Evolutionary conservation across 371 early-diverging fungal species (phyloP).

Genomic region (Mortierella sp.): DNA sequence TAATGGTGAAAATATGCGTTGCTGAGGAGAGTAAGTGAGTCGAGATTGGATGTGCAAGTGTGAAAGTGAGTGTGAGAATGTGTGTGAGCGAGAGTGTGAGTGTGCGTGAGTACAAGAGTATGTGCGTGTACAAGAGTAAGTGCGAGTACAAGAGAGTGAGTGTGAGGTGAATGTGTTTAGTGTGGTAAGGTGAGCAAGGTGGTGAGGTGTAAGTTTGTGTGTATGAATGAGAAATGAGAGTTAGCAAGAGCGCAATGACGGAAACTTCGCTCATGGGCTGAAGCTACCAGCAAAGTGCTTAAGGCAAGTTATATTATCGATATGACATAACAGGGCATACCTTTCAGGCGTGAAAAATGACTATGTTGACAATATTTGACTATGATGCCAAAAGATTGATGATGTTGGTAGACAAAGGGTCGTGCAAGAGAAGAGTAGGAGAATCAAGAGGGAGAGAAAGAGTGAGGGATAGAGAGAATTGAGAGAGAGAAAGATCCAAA

Average conservation of each 20-base stretch:
- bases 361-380: not conserved
- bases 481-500: slow-evolving; percentile 1
- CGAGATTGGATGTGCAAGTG: not conserved
- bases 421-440: not conserved
- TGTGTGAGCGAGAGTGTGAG: not conserved
- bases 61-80: not conserved
- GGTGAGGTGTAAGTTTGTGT: not conserved
- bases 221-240: not conserved
- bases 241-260: not conserved
- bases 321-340: slow-evolving; percentile 6
- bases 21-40: not conserved
- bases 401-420: not conserved
- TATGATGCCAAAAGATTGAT: not conserved
- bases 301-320: not conserved
- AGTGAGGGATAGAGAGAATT: not conserved
- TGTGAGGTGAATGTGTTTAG: too few species aligned
- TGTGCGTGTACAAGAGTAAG: too few species aligned
- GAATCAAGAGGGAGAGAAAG: not conserved
- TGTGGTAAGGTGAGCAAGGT: too few species aligned
- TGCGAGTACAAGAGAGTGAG: too few species aligned
- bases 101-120: not conserved
- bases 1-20: not conserved
- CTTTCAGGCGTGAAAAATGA: not conserved
- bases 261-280: not conserved
- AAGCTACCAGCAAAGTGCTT: not conserved